phyloP scores from a whole-genome alignment of 2,329 filamentous ascomycete genomes.

The Monilinia polystroma region DNA sequence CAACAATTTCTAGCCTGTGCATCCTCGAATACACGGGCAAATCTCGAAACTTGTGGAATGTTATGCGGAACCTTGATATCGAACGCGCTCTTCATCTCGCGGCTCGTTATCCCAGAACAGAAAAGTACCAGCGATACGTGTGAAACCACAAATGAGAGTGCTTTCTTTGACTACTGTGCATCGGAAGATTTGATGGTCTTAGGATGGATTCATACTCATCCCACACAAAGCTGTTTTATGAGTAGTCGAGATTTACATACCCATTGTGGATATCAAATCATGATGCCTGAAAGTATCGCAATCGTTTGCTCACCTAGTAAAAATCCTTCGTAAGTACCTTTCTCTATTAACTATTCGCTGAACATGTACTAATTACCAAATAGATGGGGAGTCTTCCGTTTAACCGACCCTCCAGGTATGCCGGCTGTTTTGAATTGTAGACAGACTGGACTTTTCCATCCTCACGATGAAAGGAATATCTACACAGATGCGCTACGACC shows the following conservation, averaged over 20 bases:
- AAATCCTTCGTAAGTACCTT: slow-evolving; percentile 63
- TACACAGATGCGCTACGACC: slow-evolving; percentile 48
- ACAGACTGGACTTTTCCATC: slow-evolving; percentile 81
- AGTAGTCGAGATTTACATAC: slow-evolving; percentile 92
- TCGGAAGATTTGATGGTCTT: slow-evolving; percentile 38
- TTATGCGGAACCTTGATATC: slow-evolving; percentile 87
- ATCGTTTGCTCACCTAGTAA: slow-evolving; percentile 92
- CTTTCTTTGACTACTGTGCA: slow-evolving; percentile 79
- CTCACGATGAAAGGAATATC: slow-evolving; percentile 48
- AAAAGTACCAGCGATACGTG: slow-evolving; percentile 89
- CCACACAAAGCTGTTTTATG: slow-evolving; percentile 96
- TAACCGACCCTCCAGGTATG: slow-evolving; percentile 90
- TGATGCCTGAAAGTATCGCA: slow-evolving; percentile 94
- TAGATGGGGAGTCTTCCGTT: slow-evolving; percentile 86
- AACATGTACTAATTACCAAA: slow-evolving; percentile 23
- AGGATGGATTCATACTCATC: slow-evolving; percentile 94
- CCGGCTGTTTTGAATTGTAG: slow-evolving; percentile 79
- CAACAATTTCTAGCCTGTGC: slow-evolving; percentile 73
- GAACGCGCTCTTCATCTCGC: slow-evolving; percentile 88
- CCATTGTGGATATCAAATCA: slow-evolving; percentile 89
- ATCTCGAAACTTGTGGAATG: slow-evolving; percentile 93
- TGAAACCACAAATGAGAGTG: slow-evolving; percentile 84
- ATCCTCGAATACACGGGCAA: slow-evolving; percentile 70
- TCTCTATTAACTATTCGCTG: background rate
- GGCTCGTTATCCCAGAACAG: slow-evolving; percentile 88